A percentile compares a stretch with the other conserved stretches of the same genome.
Evolutionary conservation across 306 rosid species (phyloP).

Genomic region (Vachellia collinsii): DNA sequence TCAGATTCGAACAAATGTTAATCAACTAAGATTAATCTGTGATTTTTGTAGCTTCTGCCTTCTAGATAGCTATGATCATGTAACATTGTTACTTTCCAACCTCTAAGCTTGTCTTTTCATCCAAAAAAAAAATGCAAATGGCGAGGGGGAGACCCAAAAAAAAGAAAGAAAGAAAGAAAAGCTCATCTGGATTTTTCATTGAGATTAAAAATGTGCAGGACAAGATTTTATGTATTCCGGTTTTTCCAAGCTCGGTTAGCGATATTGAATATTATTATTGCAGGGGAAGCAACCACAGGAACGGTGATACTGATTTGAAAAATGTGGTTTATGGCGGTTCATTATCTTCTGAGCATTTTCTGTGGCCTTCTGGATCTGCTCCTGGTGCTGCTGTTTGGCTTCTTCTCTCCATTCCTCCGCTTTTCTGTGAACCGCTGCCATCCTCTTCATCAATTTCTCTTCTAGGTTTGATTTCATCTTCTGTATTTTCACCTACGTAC

Average conservation of each 20-base stretch:
- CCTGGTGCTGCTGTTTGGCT: conserved; percentile 75
- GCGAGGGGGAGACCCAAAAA: not conserved
- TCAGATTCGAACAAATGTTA: no score
- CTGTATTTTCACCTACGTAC: conserved; percentile 77
- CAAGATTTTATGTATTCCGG: not conserved
- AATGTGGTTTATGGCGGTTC: conserved; percentile 48
- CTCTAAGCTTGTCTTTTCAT: no score
- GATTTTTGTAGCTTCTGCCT: no score
- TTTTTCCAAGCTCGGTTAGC: conserved; percentile 6
- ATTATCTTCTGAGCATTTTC: conserved; percentile 64
- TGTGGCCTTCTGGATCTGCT: conserved; percentile 65
- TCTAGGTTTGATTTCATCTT: conserved; percentile 93
- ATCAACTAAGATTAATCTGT: no score
- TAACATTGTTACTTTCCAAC: no score
- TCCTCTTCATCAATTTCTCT: conserved; percentile 92
- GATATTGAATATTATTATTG: conserved; percentile 52
- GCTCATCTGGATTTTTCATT: not conserved
- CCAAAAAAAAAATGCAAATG: not conserved
- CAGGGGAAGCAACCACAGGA: conserved; percentile 93
- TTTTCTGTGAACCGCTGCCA: conserved; percentile 80
- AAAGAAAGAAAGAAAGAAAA: no score
- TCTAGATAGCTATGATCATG: no score
- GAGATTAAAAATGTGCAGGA: not conserved
- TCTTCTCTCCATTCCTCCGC: conserved; percentile 83
- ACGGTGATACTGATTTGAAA: conserved; percentile 45